Base-by-base conservation (phyloP, 768 basidiomycete genomes). In the Suillus fuscotomentosus region DNA sequence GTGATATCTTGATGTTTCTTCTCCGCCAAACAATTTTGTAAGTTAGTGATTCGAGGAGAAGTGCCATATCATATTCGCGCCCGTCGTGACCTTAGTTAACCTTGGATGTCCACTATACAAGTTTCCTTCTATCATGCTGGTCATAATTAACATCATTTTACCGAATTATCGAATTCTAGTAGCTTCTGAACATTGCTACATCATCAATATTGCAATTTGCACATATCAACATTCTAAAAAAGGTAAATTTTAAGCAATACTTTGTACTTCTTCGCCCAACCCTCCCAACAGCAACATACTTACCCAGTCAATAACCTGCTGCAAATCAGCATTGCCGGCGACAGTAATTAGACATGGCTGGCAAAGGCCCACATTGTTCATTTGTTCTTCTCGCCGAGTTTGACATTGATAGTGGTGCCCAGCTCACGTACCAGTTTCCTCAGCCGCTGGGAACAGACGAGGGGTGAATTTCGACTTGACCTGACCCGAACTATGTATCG, bases 381-480 rank as follows among this genome's bases (percentile, higher is more conserved):
- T 98, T 96, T 78, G 91, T 97, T 65, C 83, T 99, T 56, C 86
- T 99, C 61, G 97, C 97, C n/a, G 97, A 99, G 76, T 99, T 99
- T 80, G 94, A 99, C 81, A 98, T 99, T 68, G 89, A 94, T 73
- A 87, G 91, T 63, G 97, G 97, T 41, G 92, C 96, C 3, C 91
- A 94, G 68, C 82, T 99, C 67, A 91, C 94, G 48, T 96, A 97
- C 76, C 95, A 99, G 77, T 98, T 97, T 73, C 97, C 97, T 11
- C 92, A 92, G 71, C 93, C 95, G 14, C 83, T 97, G 42, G 97
- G 97, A 11, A 88, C 93, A 63, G 94, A 99, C 83, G 95, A 97
- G 76, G 91, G 94, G 96, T 97, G 73, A 69, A 86, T 77, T 10
- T 51, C 27, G 51, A 27, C 56, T 57, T 57, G 59, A 59, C 54